Base-by-base conservation (phyloP, 73 alveolate species). In the Urostyla sp. region DNA sequence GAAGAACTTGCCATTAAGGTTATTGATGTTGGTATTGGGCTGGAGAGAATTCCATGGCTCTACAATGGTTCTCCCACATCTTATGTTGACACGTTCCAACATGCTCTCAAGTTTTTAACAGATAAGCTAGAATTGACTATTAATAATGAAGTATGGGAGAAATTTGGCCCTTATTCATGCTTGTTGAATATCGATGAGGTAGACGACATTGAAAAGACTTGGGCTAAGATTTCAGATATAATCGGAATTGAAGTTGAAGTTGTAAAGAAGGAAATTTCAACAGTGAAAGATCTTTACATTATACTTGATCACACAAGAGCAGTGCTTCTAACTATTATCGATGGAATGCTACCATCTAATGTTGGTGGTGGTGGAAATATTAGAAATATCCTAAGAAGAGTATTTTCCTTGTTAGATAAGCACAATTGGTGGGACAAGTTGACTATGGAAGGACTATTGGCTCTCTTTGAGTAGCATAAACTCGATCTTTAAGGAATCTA, bases 281-380 rank as follows among this genome's bases (percentile, higher is more conserved):
- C 95, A 37, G 89, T 94, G 34, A 96, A 95, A 85, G 99, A 96
- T 84, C 87, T 95, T 23, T 96, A 95, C 92, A 95, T 96, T 69
- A 87, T 95, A 50, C 81, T 95, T 6, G 99, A 96, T 77, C 99
- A 96, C 84, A 89, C 98, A 23, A 94, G 99, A 79, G 92, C 98
- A 26, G 96, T 94, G 38, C 81, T 96, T 85, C 90, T 96, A 94
- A 94, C 93, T 23, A 90, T 96, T 28, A 87, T 90, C 46, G 99
- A 96, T 87, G 99, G 99, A 28, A 77, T 95, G 50, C 91, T 96
- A 26, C 99, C 99, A 4, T 91, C 98, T 6, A 96, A 96, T 61
- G 99, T 95, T 18, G 99, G 99, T 36, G 99, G 99, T n/a, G 99
- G 99, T 34, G 96, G 99, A 10, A 96, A 96, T 86, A 97, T 95